A percentile compares a stretch with the other conserved stretches of the same genome.
Evolutionary conservation across 768 basidiomycete genomes (phyloP).

Genomic region (Suillus placidus): DNA sequence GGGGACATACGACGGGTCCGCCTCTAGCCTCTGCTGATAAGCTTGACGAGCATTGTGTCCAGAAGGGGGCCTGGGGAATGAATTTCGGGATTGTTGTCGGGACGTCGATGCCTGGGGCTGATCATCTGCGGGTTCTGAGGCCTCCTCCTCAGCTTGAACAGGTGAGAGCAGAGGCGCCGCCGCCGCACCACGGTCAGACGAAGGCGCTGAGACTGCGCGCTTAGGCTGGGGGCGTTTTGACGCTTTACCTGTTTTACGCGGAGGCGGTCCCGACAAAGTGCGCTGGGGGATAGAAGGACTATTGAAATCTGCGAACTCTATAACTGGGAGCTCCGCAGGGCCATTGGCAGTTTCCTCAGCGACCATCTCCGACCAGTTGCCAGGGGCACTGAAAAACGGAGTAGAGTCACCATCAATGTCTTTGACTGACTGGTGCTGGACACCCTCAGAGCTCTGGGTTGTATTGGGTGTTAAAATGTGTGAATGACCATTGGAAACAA

Average conservation of each 20-base stretch:
- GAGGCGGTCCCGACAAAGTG: conserved; percentile 41
- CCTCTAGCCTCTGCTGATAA: conserved; percentile 80
- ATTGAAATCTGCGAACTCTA: conserved; percentile 72
- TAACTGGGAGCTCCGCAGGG: conserved; percentile 70
- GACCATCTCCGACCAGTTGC: conserved; percentile 87
- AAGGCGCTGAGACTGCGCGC: conserved; percentile 39
- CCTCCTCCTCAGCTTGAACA: conserved; percentile 19
- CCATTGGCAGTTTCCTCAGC: conserved; percentile 68
- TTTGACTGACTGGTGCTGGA: conserved; percentile 30
- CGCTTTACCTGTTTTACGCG: conserved; percentile 47
- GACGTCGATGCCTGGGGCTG: conserved; percentile 46
- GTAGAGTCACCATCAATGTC: conserved; percentile 36
- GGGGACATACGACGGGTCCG: conserved; percentile 87
- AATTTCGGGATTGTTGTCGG: conserved; percentile 28
- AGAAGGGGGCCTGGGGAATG: conserved; percentile 38
- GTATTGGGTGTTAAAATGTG: conserved; percentile 68
- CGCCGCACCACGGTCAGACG: conserved; percentile 26
- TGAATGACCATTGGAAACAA: conserved; percentile 49
- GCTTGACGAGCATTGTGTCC: conserved; percentile 78
- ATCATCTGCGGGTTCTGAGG: conserved; percentile 21
- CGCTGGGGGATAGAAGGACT: conserved; percentile 34
- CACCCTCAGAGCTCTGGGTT: conserved; percentile 59
- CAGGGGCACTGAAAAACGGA: conserved; percentile 56
- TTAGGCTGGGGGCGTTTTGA: conserved; percentile 39
- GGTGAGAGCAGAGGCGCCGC: conserved; percentile 16